Evolutionary conservation across 352 stramenopile species (phyloP), one percentile per base, ranked within the genome.

Genomic region (Pythium dissimile): DNA sequence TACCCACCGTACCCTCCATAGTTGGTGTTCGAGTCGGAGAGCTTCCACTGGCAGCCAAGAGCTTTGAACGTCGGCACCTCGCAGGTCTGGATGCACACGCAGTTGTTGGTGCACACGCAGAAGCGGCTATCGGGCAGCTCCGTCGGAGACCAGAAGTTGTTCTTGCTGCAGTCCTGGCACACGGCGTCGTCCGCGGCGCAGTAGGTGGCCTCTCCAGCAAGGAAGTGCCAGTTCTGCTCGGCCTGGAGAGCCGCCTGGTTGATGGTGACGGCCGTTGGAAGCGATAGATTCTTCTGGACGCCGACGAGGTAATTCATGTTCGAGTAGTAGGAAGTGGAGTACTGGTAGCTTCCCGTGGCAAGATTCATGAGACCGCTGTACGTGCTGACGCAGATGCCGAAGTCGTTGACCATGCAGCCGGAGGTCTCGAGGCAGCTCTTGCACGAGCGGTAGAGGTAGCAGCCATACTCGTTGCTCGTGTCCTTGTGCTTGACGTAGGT

Each of bases 201-300:
- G 50, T 66, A 66, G 18, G 48, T 56, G n/a, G 58, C 58, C 58
- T 66, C 58, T 18, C 49, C 58, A 1, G 58, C 58, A 28, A 31
- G 49, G 24, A 66, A 66, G 37, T 66, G 58, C 58, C 58, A 66
- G 50, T 66, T 66, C 34, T 66, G 58, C 15, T 66, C 58, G 3
- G 47, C 32, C 24, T 10, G 13, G n/a, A 59, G 30, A 16, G 50
- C 58, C 0, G 42, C 35, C 10, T 43, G 26, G 34, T 66, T 59
- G 48, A 32, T 32, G 16, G 49, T 27, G 12, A 28, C 11, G 3
- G 42, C 58, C 12, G 24, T 21, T 5, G 49, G 49, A 5, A 66
- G 49, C 8, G 49, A 34, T 20, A 66, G 42, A 15, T 43, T 58
- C 18, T 48, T 26, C 2, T 41, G 24, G 21, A 59, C 27, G 20